Percentiles rank a stretch among this genome's conserved stretches.
Evolutionary conservation across 1,284 basidiomycete species (phyloP).

Genomic region (Retiboletus fuscus): DNA sequence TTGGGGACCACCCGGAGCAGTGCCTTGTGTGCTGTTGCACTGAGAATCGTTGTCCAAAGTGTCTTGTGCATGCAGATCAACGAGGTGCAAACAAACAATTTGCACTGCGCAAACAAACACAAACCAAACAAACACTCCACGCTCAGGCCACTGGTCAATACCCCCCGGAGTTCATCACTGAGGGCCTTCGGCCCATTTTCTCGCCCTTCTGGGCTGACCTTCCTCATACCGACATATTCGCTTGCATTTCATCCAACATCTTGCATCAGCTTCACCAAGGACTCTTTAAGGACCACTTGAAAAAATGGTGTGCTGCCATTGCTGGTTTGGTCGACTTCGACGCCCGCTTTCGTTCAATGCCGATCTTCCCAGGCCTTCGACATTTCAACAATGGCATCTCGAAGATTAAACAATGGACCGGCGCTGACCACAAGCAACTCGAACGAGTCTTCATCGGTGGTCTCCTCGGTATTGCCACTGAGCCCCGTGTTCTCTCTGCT

Average conservation of each 20-base stretch:
- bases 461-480: background rate
- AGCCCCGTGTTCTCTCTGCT: background rate
- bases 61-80: background rate
- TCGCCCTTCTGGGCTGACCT: constrained; percentile 7
- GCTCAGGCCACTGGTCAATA: background rate
- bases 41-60: constrained; percentile 36
- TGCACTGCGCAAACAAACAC: background rate
- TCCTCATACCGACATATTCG: background rate
- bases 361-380: background rate
- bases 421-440: constrained; percentile 5
- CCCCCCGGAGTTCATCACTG: constrained; percentile 1
- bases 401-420: background rate
- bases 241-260: background rate
- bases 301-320: background rate
- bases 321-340: background rate
- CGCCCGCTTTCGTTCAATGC: background rate
- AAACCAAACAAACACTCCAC: background rate
- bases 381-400: constrained; percentile 10
- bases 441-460: background rate
- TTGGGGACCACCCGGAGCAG: constrained; percentile 42
- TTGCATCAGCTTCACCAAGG: constrained; percentile 18
- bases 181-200: constrained; percentile 11
- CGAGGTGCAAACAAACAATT: background rate
- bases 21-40: constrained; percentile 39
- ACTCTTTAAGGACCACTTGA: constrained; percentile 15